phyloP scores from a whole-genome alignment of 1,139 yeast species.

The Kazachstania sp. region DNA sequence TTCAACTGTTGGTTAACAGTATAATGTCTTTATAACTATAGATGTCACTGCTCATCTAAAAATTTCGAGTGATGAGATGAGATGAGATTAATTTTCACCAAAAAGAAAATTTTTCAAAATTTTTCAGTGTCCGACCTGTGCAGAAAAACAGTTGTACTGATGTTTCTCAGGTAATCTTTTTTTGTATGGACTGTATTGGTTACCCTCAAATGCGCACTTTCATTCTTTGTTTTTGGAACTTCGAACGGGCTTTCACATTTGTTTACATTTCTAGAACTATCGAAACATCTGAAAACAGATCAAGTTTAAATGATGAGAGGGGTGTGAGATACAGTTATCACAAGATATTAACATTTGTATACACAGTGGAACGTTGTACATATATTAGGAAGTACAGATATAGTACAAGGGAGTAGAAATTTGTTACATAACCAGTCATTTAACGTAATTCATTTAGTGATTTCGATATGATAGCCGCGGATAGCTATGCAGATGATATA shows the following conservation, averaged over 20 bases:
- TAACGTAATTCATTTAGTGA: too few species aligned
- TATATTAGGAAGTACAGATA: too few species aligned
- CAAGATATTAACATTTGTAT: background rate
- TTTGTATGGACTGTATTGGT: too few species aligned
- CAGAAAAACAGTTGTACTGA: too few species aligned
- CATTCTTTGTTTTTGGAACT: background rate
- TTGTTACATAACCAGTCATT: too few species aligned
- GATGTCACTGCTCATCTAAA: background rate
- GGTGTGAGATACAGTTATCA: too few species aligned
- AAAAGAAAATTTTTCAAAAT: slow-evolving; percentile 1
- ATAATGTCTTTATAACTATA: background rate
- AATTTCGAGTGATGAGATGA: background rate
- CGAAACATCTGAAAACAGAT: too few species aligned
- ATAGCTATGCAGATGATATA: slow-evolving; percentile 16
- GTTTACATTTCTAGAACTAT: background rate
- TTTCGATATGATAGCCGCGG: background rate
- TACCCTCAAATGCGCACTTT: background rate
- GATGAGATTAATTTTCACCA: slow-evolving; percentile 1
- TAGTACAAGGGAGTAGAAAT: too few species aligned
- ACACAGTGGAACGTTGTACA: too few species aligned
- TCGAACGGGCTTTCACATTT: background rate
- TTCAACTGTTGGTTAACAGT: too few species aligned
- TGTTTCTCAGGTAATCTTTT: too few species aligned
- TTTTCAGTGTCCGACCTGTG: background rate
- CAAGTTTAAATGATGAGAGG: too few species aligned